Evolutionary conservation across 2,329 filamentous ascomycete genomes (phyloP).

Genomic region (Cordyceps militaris): DNA sequence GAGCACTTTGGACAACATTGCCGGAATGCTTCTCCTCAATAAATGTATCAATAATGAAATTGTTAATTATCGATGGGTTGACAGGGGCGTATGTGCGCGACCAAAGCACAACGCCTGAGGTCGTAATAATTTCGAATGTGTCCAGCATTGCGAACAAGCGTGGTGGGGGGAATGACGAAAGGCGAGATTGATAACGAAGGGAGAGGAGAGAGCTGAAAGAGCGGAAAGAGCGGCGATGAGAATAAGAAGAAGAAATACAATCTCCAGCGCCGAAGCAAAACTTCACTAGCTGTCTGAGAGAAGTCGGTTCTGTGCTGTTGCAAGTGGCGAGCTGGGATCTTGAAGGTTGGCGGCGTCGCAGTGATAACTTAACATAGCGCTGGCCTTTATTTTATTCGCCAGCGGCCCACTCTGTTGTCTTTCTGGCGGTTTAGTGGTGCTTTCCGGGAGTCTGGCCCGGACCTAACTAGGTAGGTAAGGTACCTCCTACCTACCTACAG

Average conservation of each 20-base stretch:
- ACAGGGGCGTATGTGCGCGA: constrained; percentile 78
- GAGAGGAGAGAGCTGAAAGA: background rate
- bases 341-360: constrained; percentile 1
- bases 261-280: background rate
- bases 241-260: background rate
- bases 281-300: background rate
- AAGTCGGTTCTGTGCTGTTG: background rate
- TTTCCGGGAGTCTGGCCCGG: too few species aligned
- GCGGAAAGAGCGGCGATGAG: background rate
- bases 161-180: constrained; percentile 7
- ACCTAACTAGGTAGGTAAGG: too few species aligned
- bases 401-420: too few species aligned
- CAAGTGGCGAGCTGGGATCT: background rate
- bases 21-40: constrained; percentile 82
- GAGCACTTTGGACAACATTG: constrained; percentile 51
- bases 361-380: too few species aligned
- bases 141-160: constrained; percentile 64
- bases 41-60: constrained; percentile 92
- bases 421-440: background rate
- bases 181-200: background rate
- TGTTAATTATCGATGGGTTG: constrained; percentile 80
- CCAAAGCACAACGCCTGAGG: constrained; percentile 95
- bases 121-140: constrained; percentile 92
- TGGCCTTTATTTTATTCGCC: too few species aligned
- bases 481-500: too few species aligned